These are phyloP conservation scores for Scenedesmus sp. DNA, from an alignment of 163 green algal species.

Conservation along the genomic window DNA sequence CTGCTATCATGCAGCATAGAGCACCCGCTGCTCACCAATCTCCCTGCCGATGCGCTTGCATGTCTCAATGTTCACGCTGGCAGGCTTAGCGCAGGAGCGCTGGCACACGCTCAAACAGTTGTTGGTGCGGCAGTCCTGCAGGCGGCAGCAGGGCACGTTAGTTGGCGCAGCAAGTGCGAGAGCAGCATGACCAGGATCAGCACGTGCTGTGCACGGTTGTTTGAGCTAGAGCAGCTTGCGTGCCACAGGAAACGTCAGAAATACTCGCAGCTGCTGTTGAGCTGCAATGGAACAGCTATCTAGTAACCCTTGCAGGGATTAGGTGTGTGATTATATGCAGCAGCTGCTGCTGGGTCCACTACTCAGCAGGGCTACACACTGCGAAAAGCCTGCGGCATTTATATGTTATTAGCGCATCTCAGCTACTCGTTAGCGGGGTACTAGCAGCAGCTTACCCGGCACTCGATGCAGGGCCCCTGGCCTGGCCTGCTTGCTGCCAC, in stretches of 20 bases:
- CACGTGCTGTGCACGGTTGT: background rate
- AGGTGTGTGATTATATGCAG: background rate
- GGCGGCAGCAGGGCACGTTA: background rate
- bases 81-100: background rate
- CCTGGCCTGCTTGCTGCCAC: background rate
- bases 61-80: background rate
- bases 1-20: background rate
- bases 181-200: background rate
- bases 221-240: background rate
- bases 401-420: background rate
- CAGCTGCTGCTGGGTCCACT: background rate
- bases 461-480: conserved; percentile 39
- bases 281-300: background rate
- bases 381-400: background rate
- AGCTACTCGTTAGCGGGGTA: background rate
- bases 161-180: background rate
- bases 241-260: no score
- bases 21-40: background rate
- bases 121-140: conserved; percentile 19
- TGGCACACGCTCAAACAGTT: conserved; percentile 6
- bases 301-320: background rate
- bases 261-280: background rate
- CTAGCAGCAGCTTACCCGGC: conserved; percentile 5
- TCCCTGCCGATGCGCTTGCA: background rate
- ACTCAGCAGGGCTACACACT: background rate